Evolutionary conservation across 2,329 filamentous ascomycete genomes (phyloP).

Genomic region (Colletotrichum kahawae): DNA sequence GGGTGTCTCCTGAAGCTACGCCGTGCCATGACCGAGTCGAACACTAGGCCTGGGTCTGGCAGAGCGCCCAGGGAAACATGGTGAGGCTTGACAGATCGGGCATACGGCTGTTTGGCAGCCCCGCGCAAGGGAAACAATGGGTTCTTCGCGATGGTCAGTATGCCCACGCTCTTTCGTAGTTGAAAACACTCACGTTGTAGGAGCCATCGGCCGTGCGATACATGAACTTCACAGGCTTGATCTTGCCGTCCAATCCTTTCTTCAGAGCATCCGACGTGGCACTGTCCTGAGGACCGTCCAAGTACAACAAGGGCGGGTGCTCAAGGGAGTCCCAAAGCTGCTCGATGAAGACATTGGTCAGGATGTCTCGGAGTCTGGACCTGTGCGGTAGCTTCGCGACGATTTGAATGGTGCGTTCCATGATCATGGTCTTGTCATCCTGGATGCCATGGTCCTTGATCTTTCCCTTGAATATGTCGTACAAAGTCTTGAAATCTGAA

Average conservation of each 20-base stretch:
- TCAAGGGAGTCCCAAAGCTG: slow-evolving; percentile 75
- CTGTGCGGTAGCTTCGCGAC: slow-evolving; percentile 67
- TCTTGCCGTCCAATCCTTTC: no score
- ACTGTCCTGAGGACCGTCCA: slow-evolving; percentile 47
- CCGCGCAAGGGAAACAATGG: slow-evolving; percentile 69
- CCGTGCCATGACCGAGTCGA: slow-evolving; percentile 64
- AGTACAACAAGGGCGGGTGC: slow-evolving; percentile 72
- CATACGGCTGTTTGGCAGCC: slow-evolving; percentile 70
- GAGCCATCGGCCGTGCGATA: slow-evolving; percentile 76
- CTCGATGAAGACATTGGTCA: slow-evolving; percentile 72
- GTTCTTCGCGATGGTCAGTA: slow-evolving; percentile 48
- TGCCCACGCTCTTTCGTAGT: background rate
- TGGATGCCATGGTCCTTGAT: slow-evolving; percentile 65
- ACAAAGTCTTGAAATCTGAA: slow-evolving; percentile 66
- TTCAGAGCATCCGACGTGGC: background rate
- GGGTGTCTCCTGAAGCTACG: slow-evolving; percentile 62
- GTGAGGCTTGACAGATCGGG: slow-evolving; percentile 66
- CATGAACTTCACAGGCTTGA: slow-evolving; percentile 46
- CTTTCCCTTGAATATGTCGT: slow-evolving; percentile 65
- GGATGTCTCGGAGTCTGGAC: slow-evolving; percentile 64
- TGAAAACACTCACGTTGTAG: slow-evolving; percentile 55
- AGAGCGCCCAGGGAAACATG: slow-evolving; percentile 65
- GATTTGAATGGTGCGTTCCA: slow-evolving; percentile 75
- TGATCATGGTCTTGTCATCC: slow-evolving; percentile 80
- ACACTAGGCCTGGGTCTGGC: slow-evolving; percentile 69